phyloP scores from a whole-genome alignment of 192 early-diverging fungal genomes.

The Coemansia sp. region DNA sequence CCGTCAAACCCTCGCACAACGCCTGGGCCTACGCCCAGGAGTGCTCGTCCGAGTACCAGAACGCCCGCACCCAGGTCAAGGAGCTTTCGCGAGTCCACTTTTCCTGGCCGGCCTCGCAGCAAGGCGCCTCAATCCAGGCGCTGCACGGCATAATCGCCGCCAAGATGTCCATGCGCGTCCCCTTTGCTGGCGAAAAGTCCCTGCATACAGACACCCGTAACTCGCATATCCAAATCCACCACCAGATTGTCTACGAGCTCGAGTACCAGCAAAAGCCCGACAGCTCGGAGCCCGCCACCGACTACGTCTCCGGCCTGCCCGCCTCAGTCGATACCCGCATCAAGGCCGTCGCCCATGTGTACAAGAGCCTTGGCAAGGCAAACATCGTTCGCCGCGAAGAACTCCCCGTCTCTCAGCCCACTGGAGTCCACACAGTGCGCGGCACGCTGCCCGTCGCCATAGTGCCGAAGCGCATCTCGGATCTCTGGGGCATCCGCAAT shows the following conservation, averaged over 20 bases:
- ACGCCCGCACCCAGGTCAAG: slow-evolving; percentile 28
- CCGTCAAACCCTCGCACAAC: slow-evolving; percentile 10
- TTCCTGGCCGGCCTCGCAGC: background rate
- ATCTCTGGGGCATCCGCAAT: slow-evolving; percentile 30
- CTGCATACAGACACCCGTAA: slow-evolving; percentile 26
- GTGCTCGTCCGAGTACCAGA: slow-evolving; percentile 19
- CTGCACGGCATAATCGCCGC: slow-evolving; percentile 16
- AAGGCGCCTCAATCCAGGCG: background rate
- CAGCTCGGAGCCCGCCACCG: too few species aligned
- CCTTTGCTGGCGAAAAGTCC: background rate
- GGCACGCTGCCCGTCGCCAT: slow-evolving; percentile 37
- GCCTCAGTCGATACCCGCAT: slow-evolving; percentile 15
- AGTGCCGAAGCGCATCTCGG: slow-evolving; percentile 16
- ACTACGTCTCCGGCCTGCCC: background rate
- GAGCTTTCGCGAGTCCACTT: slow-evolving; percentile 7
- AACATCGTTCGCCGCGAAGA: slow-evolving; percentile 40
- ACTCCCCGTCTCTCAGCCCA: too few species aligned
- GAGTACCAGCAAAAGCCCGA: slow-evolving; percentile 25
- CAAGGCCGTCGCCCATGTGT: slow-evolving; percentile 15
- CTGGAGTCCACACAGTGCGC: background rate
- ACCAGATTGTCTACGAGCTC: slow-evolving; percentile 44
- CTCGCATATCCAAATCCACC: slow-evolving; percentile 45
- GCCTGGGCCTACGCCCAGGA: slow-evolving; percentile 24
- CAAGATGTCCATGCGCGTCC: slow-evolving; percentile 6
- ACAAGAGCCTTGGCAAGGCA: slow-evolving; percentile 5